Evolutionary conservation across 2,329 filamentous ascomycete genomes (phyloP).

Genomic region (Nannizziopsis barbatae): DNA sequence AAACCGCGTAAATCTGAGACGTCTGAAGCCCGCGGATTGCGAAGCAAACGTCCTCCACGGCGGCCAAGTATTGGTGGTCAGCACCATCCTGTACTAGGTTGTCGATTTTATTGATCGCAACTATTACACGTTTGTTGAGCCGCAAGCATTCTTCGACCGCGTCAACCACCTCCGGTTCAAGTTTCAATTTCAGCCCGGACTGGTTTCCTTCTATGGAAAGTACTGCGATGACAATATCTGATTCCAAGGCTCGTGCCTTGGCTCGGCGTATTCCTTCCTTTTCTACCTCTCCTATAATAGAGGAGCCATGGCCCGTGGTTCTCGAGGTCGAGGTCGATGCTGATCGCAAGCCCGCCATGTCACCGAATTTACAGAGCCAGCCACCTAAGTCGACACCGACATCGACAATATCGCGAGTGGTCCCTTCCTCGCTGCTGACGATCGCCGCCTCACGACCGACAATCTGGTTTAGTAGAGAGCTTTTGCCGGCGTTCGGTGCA

Average conservation of each 20-base stretch:
- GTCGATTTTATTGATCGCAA: conserved; percentile 53
- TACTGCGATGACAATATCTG: conserved; percentile 75
- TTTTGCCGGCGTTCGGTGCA: conserved; percentile 90
- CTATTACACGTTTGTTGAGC: conserved; percentile 43
- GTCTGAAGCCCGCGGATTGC: conserved; percentile 8
- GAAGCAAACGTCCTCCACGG: conserved; percentile 13
- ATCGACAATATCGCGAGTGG: conserved; percentile 88
- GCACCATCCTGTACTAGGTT: conserved; percentile 25
- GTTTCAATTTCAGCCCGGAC: conserved; percentile 20
- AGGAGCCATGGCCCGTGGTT: conserved; percentile 9
- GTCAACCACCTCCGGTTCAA: conserved; percentile 46
- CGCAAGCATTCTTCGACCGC: conserved; percentile 42
- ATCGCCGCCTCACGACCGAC: conserved; percentile 91
- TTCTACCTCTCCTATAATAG: conserved; percentile 60
- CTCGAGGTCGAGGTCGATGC: conserved; percentile 16
- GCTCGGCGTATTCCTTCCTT: conserved; percentile 83
- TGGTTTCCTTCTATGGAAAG: conserved; percentile 54
- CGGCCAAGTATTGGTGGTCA: conserved; percentile 9
- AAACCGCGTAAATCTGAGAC: conserved; percentile 52
- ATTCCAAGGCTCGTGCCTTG: conserved; percentile 65
- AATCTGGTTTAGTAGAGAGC: conserved; percentile 78
- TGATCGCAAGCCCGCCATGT: conserved; percentile 77
- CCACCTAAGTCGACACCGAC: conserved; percentile 79
- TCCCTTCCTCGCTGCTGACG: conserved; percentile 84
- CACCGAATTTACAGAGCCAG: conserved; percentile 85